phyloP scores from a whole-genome alignment of 2,329 filamentous ascomycete species.

The Botrytis squamosa region DNA sequence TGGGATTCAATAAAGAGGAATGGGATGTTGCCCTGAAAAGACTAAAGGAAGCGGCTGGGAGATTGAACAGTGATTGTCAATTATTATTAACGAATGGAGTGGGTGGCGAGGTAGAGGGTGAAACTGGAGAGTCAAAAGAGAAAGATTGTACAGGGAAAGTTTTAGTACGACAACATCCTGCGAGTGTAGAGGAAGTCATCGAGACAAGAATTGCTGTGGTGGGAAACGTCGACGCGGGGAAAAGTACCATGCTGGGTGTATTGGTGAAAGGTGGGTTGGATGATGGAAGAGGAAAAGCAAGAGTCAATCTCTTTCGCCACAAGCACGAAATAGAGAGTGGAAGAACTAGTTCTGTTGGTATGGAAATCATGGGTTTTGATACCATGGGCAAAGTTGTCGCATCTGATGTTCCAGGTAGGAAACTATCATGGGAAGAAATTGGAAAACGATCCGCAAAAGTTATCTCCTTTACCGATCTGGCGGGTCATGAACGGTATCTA shows the following conservation, averaged over 20 bases:
- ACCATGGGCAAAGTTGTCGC: slow-evolving; percentile 78
- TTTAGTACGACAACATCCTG: slow-evolving; percentile 73
- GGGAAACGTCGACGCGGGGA: slow-evolving; percentile 95
- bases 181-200: slow-evolving; percentile 80
- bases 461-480: slow-evolving; percentile 92
- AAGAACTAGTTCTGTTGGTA: slow-evolving; percentile 91
- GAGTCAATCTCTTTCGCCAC: slow-evolving; percentile 94
- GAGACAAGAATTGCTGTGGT: slow-evolving; percentile 96
- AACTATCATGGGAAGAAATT: slow-evolving; percentile 96
- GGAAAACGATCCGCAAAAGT: slow-evolving; percentile 93
- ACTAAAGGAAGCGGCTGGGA: slow-evolving; percentile 63
- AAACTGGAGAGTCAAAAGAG: slow-evolving; percentile 30
- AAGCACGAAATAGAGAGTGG: slow-evolving; percentile 98
- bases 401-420: slow-evolving; percentile 78
- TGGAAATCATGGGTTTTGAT: slow-evolving; percentile 99
- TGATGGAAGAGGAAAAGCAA: slow-evolving; percentile 88
- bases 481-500: slow-evolving; percentile 92
- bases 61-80: slow-evolving; percentile 70
- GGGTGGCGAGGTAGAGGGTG: slow-evolving; percentile 65
- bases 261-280: slow-evolving; percentile 94
- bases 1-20: slow-evolving; percentile 70
- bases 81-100: slow-evolving; percentile 89
- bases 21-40: slow-evolving; percentile 72
- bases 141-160: slow-evolving; percentile 74
- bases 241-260: slow-evolving; percentile 93